Conservation (phyloP, 441 rosid genomes). For the Aquilaria agallochum region DNA sequence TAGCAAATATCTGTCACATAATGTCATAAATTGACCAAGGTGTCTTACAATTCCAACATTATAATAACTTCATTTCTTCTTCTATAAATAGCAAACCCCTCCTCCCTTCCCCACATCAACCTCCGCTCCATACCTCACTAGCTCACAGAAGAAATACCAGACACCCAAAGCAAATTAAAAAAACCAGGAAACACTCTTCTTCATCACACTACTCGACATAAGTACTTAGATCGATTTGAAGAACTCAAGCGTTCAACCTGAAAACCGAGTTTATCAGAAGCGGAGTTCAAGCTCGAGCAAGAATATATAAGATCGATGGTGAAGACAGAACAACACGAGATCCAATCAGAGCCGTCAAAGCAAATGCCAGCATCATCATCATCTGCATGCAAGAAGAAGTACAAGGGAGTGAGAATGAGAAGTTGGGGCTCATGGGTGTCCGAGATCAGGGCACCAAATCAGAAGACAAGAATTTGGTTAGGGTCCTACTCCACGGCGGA, state of each 20-base stretch:
- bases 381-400: conserved; percentile 41
- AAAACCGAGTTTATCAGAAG: no score
- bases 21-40: conserved; percentile 35
- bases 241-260: not conserved
- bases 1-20: conserved; percentile 44
- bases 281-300: no score
- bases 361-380: conserved; percentile 19
- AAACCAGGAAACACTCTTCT: conserved; percentile 1
- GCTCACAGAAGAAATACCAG: conserved; percentile 1
- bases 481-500: conserved; percentile 95
- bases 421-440: conserved; percentile 99
- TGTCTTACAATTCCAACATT: conserved; percentile 14
- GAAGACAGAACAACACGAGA: conserved; percentile 43
- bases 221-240: not conserved
- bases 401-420: conserved; percentile 95
- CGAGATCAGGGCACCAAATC: conserved; percentile 94
- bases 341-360: conserved; percentile 26
- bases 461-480: conserved; percentile 90
- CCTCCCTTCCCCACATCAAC: conserved; percentile 25
- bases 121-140: not conserved
- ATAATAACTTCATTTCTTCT: conserved; percentile 3
- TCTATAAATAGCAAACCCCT: conserved; percentile 42
- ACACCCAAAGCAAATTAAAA: not conserved
- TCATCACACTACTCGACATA: not conserved
- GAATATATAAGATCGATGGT: conserved; percentile 25